phyloP scores from a whole-genome alignment of 306 rosid genomes.

The Sindora glabra region DNA sequence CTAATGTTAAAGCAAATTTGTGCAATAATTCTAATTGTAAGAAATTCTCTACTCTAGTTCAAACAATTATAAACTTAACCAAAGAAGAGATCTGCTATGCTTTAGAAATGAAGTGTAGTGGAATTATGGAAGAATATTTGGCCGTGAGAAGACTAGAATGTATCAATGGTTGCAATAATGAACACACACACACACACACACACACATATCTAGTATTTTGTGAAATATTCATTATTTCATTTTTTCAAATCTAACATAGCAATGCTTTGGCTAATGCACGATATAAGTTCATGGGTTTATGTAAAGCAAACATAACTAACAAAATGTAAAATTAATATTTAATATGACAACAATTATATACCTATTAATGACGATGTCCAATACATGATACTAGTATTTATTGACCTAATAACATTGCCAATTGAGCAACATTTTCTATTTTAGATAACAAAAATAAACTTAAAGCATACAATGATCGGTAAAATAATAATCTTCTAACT shows the following conservation, averaged over 20 bases:
- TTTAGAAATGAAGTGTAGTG: background rate
- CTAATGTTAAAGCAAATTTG: constrained; percentile 13
- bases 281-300: background rate
- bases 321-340: too few species aligned
- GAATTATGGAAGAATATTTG: too few species aligned
- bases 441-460: too few species aligned
- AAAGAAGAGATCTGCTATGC: background rate
- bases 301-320: too few species aligned
- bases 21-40: constrained; percentile 9
- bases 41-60: background rate
- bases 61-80: background rate
- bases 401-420: background rate
- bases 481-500: background rate
- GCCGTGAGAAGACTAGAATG: too few species aligned
- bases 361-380: too few species aligned
- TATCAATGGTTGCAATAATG: too few species aligned
- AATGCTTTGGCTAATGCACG: background rate
- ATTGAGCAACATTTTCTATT: too few species aligned
- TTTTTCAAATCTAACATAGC: background rate
- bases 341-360: too few species aligned
- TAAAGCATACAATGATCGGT: background rate
- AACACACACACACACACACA: too few species aligned
- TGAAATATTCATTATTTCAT: background rate
- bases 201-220: too few species aligned
- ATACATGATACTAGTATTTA: background rate